Base-by-base conservation (phyloP, 192 early-diverging fungal genomes). In the Paraglomus occultum region DNA sequence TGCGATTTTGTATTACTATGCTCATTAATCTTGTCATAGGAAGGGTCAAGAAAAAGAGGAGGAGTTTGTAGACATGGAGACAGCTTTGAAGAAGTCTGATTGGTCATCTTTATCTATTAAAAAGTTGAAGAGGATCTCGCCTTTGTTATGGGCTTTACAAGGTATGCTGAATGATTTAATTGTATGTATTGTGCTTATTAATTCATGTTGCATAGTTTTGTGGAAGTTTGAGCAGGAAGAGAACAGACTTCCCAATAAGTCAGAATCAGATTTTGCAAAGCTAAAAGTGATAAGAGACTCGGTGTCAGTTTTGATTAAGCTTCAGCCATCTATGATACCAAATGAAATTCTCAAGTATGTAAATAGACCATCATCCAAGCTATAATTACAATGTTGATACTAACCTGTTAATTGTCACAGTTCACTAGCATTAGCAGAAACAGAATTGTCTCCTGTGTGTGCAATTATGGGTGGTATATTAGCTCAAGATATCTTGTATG, bases 401-500 rank as follows among this genome's bases (percentile, higher is more conserved):
- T 52, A 46, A 11, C 11, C 8, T 48, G 38, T 49, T 42, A 45
- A 15, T 31, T 38, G 14, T 47, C 22, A 47, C 70, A 89, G 87
- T 54, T 67, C 73, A 20, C 74, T 91, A 45, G 82, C 80, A 15
- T 53, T 57, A 12, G 80, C 82, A 51, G 65, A 69, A 15, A 84
- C 87, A 6, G 95, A 96, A 76, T 74, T 95, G 42, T 77, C 82
- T 2, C 88, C 94, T 39, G 85, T 93, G 15, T 91, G 89, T 59
- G 90, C 95, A 14, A 88, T 96, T 54, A 76, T 96, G 1, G 95
- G 95, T 38, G 95, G 94, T 8, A 84, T 95, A 0, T 79, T 95
- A 54, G 89, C 92, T 0, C 95, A 96, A 66, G 94, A 98, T 43
- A 85, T 95, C 11, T 79, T 98, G n/a, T 94, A 94, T 73, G 88